Evolutionary conservation across 345 rosid species (phyloP).

Genomic region (Eucalyptus curtisii): DNA sequence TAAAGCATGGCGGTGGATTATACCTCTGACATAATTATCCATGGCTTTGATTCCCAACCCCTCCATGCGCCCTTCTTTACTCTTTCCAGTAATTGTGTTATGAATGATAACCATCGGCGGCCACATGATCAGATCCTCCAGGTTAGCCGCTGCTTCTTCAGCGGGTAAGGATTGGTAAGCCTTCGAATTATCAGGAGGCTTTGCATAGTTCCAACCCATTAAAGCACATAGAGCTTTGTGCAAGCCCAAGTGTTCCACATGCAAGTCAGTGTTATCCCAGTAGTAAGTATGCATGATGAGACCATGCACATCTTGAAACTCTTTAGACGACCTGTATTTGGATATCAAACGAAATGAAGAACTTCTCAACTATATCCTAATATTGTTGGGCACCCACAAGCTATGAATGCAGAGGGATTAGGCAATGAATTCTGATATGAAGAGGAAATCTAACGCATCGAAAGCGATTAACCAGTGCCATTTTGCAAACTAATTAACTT

Average conservation of each 20-base stretch:
- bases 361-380: slow-evolving; percentile 1
- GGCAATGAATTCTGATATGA: background rate
- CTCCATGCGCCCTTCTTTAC: slow-evolving; percentile 93
- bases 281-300: slow-evolving; percentile 88
- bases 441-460: background rate
- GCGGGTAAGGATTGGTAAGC: slow-evolving; percentile 67
- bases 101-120: slow-evolving; percentile 91
- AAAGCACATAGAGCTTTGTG: slow-evolving; percentile 91
- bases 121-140: slow-evolving; percentile 89
- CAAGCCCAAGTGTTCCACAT: slow-evolving; percentile 87
- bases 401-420: slow-evolving; percentile 16
- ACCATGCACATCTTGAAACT: slow-evolving; percentile 79
- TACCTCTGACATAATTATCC: slow-evolving; percentile 95
- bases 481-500: background rate
- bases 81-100: slow-evolving; percentile 88
- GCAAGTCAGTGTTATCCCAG: slow-evolving; percentile 66
- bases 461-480: background rate
- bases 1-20: slow-evolving; percentile 15
- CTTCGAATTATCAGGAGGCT: slow-evolving; percentile 86
- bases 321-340: slow-evolving; percentile 85
- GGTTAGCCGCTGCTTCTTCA: slow-evolving; percentile 68
- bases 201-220: slow-evolving; percentile 89
- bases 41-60: slow-evolving; percentile 96
- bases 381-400: background rate
- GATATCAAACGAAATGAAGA: slow-evolving; percentile 57